These are phyloP conservation scores for Paracoccidioides lutzii DNA, from an alignment of 2,329 filamentous ascomycete species.

Conservation along the genomic window DNA sequence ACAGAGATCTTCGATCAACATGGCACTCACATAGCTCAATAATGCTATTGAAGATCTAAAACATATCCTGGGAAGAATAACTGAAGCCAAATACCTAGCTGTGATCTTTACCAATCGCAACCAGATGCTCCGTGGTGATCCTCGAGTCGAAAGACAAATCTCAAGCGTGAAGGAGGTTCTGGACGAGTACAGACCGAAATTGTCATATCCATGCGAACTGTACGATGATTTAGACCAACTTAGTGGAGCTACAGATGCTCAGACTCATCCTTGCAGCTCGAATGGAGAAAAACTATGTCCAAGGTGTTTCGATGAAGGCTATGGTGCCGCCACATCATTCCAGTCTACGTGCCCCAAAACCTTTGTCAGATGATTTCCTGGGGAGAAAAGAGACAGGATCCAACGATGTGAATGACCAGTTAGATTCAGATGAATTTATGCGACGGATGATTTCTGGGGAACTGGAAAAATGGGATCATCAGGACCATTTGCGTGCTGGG, in stretches of 20 bases:
- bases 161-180: not conserved
- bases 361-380: not conserved
- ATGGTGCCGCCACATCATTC: not conserved
- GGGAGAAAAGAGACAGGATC: not conserved
- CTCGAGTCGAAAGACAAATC: not conserved
- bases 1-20: not conserved
- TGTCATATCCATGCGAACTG: slow-evolving; percentile 2
- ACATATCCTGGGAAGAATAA: not conserved
- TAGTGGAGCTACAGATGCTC: slow-evolving; percentile 3
- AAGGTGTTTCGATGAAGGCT: not conserved
- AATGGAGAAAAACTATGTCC: not conserved
- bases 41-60: slow-evolving; percentile 1
- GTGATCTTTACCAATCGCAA: slow-evolving; percentile 4
- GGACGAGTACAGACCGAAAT: not conserved
- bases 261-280: not conserved
- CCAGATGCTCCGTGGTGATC: not conserved
- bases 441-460: not conserved
- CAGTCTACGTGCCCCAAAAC: not conserved
- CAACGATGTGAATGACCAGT: not conserved
- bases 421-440: not conserved
- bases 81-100: not conserved
- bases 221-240: slow-evolving; percentile 4
- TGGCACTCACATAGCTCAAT: not conserved
- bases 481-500: slow-evolving; percentile 1
- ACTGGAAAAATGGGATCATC: not conserved